Conservation (phyloP, 257 asterid genomes). For the Scutellaria galericulata region DNA sequence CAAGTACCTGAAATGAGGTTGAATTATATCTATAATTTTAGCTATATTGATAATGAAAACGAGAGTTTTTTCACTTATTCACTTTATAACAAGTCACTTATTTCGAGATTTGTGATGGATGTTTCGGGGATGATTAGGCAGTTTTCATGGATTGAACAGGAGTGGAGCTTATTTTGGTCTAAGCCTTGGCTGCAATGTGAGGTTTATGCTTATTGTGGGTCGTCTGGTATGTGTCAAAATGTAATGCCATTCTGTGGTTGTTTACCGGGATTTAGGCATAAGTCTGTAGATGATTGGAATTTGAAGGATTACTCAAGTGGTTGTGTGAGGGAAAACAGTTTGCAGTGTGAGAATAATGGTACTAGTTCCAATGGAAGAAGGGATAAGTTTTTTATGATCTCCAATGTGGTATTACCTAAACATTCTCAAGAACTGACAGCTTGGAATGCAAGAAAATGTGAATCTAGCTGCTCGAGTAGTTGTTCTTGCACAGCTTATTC, state of each 20-base stretch:
- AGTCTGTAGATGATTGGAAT: slow-evolving; percentile 43
- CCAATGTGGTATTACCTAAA: slow-evolving; percentile 34
- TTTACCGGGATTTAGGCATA: slow-evolving; percentile 46
- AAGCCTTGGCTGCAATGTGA: slow-evolving; percentile 62
- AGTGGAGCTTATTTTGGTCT: slow-evolving; percentile 55
- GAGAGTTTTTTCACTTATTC: slow-evolving; percentile 60
- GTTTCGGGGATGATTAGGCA: slow-evolving; percentile 56
- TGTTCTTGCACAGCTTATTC: slow-evolving; percentile 59
- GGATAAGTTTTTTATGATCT: slow-evolving; percentile 36
- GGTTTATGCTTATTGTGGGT: slow-evolving; percentile 63
- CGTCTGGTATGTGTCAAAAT: slow-evolving; percentile 51
- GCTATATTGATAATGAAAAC: slow-evolving; percentile 37
- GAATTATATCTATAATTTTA: slow-evolving; percentile 49
- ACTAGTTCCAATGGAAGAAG: slow-evolving; percentile 32
- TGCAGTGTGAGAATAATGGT: slow-evolving; percentile 43
- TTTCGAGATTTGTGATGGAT: slow-evolving; percentile 49
- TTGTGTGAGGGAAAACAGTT: slow-evolving; percentile 43
- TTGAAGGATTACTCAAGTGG: slow-evolving; percentile 59
- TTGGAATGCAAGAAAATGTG: slow-evolving; percentile 41
- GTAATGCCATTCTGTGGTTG: slow-evolving; percentile 51
- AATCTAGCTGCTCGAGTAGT: slow-evolving; percentile 43
- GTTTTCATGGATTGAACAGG: slow-evolving; percentile 36
- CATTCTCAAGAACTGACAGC: slow-evolving; percentile 19
- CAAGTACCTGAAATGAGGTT: slow-evolving; percentile 60
- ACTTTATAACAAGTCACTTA: slow-evolving; percentile 33